Percentiles rank a stretch among this genome's conserved stretches.
Evolutionary conservation across 345 rosid genomes (phyloP).

Genomic region (Murraya paniculata): DNA sequence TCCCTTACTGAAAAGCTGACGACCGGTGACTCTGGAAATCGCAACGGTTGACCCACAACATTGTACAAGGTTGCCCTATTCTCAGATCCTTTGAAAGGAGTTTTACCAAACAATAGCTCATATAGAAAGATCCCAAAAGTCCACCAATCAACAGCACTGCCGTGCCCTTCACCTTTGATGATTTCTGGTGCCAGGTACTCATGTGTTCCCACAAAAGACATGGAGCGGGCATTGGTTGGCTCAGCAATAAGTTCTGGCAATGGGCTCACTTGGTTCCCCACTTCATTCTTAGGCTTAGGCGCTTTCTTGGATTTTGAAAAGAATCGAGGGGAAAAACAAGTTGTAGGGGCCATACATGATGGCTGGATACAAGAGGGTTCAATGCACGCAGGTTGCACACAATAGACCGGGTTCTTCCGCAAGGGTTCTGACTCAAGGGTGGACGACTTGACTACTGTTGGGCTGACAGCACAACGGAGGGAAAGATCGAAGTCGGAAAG

Average conservation of each 20-base stretch:
- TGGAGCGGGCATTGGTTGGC: constrained; percentile 86
- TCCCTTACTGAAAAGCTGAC: constrained; percentile 77
- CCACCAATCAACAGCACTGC: constrained; percentile 94
- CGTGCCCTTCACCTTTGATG: constrained; percentile 85
- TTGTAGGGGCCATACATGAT: constrained; percentile 55
- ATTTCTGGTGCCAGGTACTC: constrained; percentile 91
- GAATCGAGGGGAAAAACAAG: constrained; percentile 60
- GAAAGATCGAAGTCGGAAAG: constrained; percentile 90
- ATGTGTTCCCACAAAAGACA: constrained; percentile 91
- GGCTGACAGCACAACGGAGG: constrained; percentile 59
- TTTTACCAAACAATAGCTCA: constrained; percentile 75
- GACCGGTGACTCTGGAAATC: constrained; percentile 71
- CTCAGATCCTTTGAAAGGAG: constrained; percentile 84
- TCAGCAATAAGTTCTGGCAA: constrained; percentile 88
- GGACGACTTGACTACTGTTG: constrained; percentile 52
- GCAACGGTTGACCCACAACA: constrained; percentile 71
- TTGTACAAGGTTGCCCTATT: constrained; percentile 81
- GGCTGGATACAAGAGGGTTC: constrained; percentile 54
- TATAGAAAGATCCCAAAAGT: constrained; percentile 79
- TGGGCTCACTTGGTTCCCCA: constrained; percentile 64
- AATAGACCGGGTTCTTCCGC: constrained; percentile 47
- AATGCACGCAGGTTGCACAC: constrained; percentile 65
- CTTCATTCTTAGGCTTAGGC: constrained; percentile 45
- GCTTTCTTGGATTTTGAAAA: constrained; percentile 56
- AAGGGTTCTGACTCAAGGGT: constrained; percentile 42